Evolutionary conservation across 1,139 yeast species (phyloP), one percentile per base, ranked within the genome.

Genomic region (Sugiyamaella pinicola): DNA sequence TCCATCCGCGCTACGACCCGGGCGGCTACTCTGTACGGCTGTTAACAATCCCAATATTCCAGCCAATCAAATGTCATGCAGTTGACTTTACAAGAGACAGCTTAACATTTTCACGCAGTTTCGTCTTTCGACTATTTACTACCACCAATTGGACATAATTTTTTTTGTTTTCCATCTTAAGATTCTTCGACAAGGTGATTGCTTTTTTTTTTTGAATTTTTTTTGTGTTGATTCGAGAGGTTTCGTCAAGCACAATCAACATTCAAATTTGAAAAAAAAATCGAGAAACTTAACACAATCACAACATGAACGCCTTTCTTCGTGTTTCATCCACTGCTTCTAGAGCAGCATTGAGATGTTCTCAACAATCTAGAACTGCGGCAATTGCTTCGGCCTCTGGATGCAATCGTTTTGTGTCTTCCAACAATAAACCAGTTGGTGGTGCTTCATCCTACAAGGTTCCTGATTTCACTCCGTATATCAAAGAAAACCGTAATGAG

Each of bases 401-500:
- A 19, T 46, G 44, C 17, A 28, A 22, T 19, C 56, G 57, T 13
- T 48, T 53, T 12, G 52, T 49, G 8, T 53, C 56, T 33, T 46
- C 54, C 24, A 50, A 52, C 24, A 53, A 68, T 61, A 52, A 68
- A 59, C 74, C 74, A 50, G 68, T 69, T 40, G 76, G 74, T 43
- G 74, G 74, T 61, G 82, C 83, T 67, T 81, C 93, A 56, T 83
- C 87, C 66, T 93, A 88, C 81, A 87, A 89, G 73, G 93, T 95
- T 54, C 99, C 98, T 69, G 95, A 93, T 76, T 93, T 80, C 74
- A 79, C 88, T 61, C 84, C 82, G 63, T 88, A 89, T 76, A 79
- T 91, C 67, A 86, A 85, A 78, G 82, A 85, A 69, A 73, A 80
- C 65, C 78, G 80, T 64, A 83, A 87, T 73, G 71, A 82, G 59